phyloP scores from a whole-genome alignment of 495 filamentous ascomycete species.

The Lepidopterella palustris region DNA sequence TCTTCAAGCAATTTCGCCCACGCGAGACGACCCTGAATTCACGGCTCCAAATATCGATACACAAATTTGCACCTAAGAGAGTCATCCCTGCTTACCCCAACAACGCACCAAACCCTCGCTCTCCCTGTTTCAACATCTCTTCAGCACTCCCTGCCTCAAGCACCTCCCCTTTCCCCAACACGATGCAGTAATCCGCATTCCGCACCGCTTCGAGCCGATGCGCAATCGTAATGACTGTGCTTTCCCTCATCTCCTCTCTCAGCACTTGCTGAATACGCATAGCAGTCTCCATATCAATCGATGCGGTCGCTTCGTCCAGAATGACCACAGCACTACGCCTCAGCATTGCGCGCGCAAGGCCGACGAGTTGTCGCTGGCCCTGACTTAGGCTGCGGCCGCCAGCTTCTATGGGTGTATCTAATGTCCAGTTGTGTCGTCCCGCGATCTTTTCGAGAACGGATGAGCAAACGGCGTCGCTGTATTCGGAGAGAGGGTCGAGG shows the following conservation, averaged over 20 bases:
- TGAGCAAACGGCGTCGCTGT: slow-evolving; percentile 45
- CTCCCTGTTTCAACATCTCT: slow-evolving; percentile 23
- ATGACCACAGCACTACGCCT: slow-evolving; percentile 53
- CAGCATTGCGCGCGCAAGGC: slow-evolving; percentile 47
- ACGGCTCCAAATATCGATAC: too few species aligned
- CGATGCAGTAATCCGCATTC: slow-evolving; percentile 66
- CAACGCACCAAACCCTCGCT: slow-evolving; percentile 17
- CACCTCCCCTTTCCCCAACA: slow-evolving; percentile 59
- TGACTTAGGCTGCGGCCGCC: slow-evolving; percentile 55
- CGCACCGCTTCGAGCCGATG: slow-evolving; percentile 76
- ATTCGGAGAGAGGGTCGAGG: slow-evolving; percentile 44
- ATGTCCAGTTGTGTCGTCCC: slow-evolving; percentile 46
- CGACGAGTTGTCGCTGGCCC: slow-evolving; percentile 58
- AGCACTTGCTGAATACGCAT: slow-evolving; percentile 68
- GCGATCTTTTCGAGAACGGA: slow-evolving; percentile 48
- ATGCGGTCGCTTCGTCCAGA: slow-evolving; percentile 79
- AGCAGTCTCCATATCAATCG: slow-evolving; percentile 74
- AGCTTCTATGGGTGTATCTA: slow-evolving; percentile 50
- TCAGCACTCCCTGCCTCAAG: slow-evolving; percentile 12
- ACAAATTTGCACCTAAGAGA: too few species aligned
- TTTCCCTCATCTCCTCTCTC: slow-evolving; percentile 64
- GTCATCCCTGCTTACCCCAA: slow-evolving; percentile 13
- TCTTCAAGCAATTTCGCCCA: too few species aligned
- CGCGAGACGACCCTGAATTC: too few species aligned
- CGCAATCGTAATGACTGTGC: slow-evolving; percentile 82